Base-by-base conservation (phyloP, 1,284 basidiomycete genomes). In the Phylloporus sp. region DNA sequence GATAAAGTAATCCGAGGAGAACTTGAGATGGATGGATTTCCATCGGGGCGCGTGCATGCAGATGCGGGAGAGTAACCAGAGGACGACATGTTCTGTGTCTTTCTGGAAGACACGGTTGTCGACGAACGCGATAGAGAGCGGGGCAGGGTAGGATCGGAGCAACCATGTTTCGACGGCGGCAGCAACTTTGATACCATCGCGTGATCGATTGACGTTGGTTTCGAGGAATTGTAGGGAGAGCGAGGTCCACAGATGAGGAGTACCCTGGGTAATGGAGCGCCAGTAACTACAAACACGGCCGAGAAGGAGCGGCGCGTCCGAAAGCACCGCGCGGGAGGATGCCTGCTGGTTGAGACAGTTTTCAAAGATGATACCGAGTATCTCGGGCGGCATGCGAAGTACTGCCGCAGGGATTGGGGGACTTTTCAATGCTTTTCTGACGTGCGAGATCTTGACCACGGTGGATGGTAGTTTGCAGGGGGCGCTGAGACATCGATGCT, bases 1-100 rank as follows among this genome's bases (percentile, higher is more conserved):
- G 2, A 53, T 42, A 40, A 72, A 72, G 50, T 75, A 72, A 40
- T 74, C 73, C 4, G 73, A 72, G 37, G 71, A 72, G 44, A 72
- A 64, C 31, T 74, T 67, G 62, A 72, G 68, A 61, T 74, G 57
- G 10, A 72, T 69, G 15, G 58, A 56, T 28, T 67, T 71, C 73
- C 73, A 75, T 44, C 70, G 58, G 5, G 59, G n/a, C 10, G 73
- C 68, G 32, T 72, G 56, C 28, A 17, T 54, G 8, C 63, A 56
- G 22, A 72, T 70, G 44, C 52, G 29, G 52, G 66, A 67, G n/a
- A 75, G 68, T 29, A 72, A 28, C 72, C 65, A 65, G 26, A 58
- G 31, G 31, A 72, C 37, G 28, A 74, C 62, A 0, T 64, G 54
- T 52, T 72, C 71, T 0, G 71, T 73, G 26, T 72, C 71, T 47